A percentile compares a stretch with the other conserved stretches of the same genome.
Evolutionary conservation across 805 yeast species (phyloP).

Genomic region (Pichia membranifaciens): DNA sequence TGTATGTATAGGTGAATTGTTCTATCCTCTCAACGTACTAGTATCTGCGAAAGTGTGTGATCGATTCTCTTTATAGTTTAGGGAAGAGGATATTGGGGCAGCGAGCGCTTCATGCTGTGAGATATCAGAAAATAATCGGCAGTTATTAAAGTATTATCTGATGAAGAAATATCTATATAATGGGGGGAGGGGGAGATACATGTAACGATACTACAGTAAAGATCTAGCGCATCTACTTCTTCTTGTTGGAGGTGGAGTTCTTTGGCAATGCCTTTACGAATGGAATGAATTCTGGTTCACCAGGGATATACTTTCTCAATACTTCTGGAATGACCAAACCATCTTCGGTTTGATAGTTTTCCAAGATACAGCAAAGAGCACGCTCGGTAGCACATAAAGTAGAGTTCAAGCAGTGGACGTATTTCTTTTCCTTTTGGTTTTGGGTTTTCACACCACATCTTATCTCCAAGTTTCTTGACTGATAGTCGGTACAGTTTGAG

Average conservation of each 20-base stretch:
- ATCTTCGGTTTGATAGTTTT: conserved; percentile 96
- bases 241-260: conserved; percentile 80
- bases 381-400: conserved; percentile 97
- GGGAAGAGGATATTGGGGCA: no score
- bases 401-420: conserved; percentile 97
- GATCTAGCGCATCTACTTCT: conserved; percentile 21
- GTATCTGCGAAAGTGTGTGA: no score
- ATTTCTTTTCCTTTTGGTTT: conserved; percentile 93
- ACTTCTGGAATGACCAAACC: conserved; percentile 94
- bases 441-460: conserved; percentile 97
- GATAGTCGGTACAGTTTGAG: conserved; percentile 99
- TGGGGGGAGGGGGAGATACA: no score
- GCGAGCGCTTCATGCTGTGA: no score
- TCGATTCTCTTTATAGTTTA: no score
- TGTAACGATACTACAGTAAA: neutral
- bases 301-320: conserved; percentile 92
- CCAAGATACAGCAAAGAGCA: conserved; percentile 94
- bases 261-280: conserved; percentile 87
- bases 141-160: no score
- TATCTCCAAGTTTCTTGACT: conserved; percentile 96
- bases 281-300: conserved; percentile 96
- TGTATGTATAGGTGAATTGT: no score
- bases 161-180: no score
- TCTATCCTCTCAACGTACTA: no score
- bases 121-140: no score